Evolutionary conservation across 352 stramenopile species (phyloP).

Genomic region (Pythium coloratum): DNA sequence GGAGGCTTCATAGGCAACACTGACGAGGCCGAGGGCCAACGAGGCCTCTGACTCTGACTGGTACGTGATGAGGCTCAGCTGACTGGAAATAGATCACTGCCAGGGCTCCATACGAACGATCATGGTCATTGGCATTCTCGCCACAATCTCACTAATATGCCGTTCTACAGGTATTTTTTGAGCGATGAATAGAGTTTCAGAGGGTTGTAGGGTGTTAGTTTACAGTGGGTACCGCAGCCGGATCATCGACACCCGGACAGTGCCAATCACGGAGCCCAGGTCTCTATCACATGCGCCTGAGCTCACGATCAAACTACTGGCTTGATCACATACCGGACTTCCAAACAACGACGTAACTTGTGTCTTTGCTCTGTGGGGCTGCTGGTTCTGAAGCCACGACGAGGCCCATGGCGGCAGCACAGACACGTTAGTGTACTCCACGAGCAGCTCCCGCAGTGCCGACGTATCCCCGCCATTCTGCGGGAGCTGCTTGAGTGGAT

Average conservation of each 20-base stretch:
- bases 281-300: neutral
- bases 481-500: constrained; percentile 1
- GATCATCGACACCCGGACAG: neutral
- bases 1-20: neutral
- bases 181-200: too few species aligned
- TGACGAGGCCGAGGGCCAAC: neutral
- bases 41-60: too few species aligned
- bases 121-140: too few species aligned
- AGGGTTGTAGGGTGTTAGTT: neutral
- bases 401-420: neutral
- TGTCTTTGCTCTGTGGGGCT: neutral
- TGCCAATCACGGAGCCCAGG: neutral
- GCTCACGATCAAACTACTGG: neutral
- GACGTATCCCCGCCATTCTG: constrained; percentile 7
- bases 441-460: neutral
- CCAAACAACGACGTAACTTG: constrained; percentile 7
- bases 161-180: too few species aligned
- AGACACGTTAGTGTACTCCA: constrained; percentile 10
- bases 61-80: too few species aligned
- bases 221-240: neutral
- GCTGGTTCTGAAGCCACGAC: neutral
- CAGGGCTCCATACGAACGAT: too few species aligned
- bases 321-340: constrained; percentile 1
- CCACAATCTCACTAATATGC: too few species aligned
- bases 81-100: too few species aligned